phyloP scores from a whole-genome alignment of 179 eudicot genomes.

The Patellifolia procumbens region DNA sequence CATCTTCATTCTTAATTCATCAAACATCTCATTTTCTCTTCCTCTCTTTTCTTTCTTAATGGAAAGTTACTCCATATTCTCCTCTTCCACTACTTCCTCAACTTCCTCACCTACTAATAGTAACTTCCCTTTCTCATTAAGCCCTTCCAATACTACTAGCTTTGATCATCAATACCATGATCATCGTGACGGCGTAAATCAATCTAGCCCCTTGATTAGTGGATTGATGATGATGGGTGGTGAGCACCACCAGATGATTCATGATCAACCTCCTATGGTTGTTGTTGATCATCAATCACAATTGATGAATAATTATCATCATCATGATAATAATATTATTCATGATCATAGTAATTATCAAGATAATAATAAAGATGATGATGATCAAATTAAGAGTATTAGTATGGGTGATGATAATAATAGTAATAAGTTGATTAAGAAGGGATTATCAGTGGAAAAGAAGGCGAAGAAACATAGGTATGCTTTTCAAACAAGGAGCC shows the following conservation, averaged over 20 bases:
- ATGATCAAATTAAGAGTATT: background rate
- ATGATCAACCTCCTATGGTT: background rate
- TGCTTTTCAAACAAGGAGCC: conserved; percentile 82
- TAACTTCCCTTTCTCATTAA: conserved; percentile 24
- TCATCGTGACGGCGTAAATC: background rate
- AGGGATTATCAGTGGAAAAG: conserved; percentile 25
- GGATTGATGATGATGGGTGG: background rate
- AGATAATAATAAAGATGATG: background rate
- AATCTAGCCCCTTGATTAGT: conserved; percentile 12
- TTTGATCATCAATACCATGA: background rate
- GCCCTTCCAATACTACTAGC: background rate
- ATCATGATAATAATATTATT: background rate
- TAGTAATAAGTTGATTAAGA: background rate
- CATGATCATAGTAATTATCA: background rate
- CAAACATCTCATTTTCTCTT: background rate
- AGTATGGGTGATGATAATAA: conserved; percentile 1
- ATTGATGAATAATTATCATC: background rate
- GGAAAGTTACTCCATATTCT: conserved; percentile 37
- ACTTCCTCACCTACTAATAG: conserved; percentile 24
- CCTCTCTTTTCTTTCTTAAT: conserved; percentile 14
- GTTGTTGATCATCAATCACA: background rate
- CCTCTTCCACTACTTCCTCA: conserved; percentile 35
- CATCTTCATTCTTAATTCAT: background rate
- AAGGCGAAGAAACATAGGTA: conserved; percentile 57
- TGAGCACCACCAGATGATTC: background rate